phyloP scores from a whole-genome alignment of 176 grass and related monocot species.

The Oryza nivara region DNA sequence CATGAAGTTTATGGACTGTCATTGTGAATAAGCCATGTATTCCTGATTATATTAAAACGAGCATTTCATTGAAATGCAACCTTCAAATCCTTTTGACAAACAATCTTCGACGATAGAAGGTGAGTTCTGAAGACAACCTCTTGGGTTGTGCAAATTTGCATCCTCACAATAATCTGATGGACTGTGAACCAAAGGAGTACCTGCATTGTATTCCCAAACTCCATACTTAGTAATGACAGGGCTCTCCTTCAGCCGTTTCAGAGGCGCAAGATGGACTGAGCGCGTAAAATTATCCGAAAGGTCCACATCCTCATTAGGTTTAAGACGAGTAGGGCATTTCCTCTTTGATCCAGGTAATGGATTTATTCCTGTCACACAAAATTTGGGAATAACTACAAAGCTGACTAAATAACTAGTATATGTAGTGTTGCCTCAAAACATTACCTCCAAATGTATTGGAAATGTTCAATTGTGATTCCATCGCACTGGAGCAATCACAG shows the following conservation, averaged over 20 bases:
- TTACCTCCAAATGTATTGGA: constrained; percentile 83
- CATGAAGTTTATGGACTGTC: constrained; percentile 23
- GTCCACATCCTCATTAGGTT: constrained; percentile 53
- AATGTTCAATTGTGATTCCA: constrained; percentile 69
- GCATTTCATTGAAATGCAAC: constrained; percentile 71
- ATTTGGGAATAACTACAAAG: constrained; percentile 27
- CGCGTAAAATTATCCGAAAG: constrained; percentile 53
- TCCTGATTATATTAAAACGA: constrained; percentile 55
- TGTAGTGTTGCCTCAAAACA: constrained; percentile 9
- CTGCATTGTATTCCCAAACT: constrained; percentile 43
- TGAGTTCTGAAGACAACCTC: constrained; percentile 63
- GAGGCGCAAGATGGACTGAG: constrained; percentile 47
- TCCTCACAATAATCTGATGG: constrained; percentile 47
- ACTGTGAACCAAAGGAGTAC: constrained; percentile 43
- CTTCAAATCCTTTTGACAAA: constrained; percentile 78
- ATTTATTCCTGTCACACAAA: constrained; percentile 71
- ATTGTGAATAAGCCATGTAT: constrained; percentile 34
- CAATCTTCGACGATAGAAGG: constrained; percentile 65
- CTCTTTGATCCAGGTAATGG: constrained; percentile 86
- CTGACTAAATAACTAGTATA: neutral
- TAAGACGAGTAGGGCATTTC: constrained; percentile 57
- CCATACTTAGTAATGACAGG: constrained; percentile 4
- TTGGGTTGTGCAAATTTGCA: constrained; percentile 55
- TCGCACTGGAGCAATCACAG: constrained; percentile 53
- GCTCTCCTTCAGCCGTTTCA: constrained; percentile 67